A percentile compares a stretch with the other conserved stretches of the same genome.
phyloP scores from a whole-genome alignment of 31 red algal species.

The Asparagopsis taxiformis region DNA sequence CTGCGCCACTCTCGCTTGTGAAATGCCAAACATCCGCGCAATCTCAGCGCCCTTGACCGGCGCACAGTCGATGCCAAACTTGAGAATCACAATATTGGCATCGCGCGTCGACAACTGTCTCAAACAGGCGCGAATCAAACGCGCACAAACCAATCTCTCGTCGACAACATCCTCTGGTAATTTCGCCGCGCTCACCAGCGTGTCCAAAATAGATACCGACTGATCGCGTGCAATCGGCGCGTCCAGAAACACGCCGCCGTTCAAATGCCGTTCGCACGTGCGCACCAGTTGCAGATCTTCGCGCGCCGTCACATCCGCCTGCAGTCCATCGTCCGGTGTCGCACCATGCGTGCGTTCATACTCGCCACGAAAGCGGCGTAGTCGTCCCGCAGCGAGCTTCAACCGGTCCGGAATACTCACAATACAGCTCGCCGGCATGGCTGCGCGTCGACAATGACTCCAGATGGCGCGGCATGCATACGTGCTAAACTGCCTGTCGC shows the following conservation, averaged over 20 bases:
- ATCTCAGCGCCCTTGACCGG: constrained; percentile 7
- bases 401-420: constrained; percentile 29
- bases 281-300: not conserved
- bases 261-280: not conserved
- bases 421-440: constrained; percentile 23
- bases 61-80: constrained; percentile 27
- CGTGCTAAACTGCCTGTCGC: constrained; percentile 63
- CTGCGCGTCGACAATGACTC: constrained; percentile 15
- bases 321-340: not conserved
- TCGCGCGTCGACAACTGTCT: constrained; percentile 11
- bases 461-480: constrained; percentile 66
- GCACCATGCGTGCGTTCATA: not conserved
- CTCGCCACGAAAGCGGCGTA: not conserved
- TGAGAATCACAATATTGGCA: constrained; percentile 8
- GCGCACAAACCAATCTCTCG: not conserved
- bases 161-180: constrained; percentile 7
- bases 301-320: not conserved
- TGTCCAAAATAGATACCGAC: not conserved
- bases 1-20: constrained; percentile 34
- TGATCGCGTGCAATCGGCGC: constrained; percentile 2
- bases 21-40: constrained; percentile 12
- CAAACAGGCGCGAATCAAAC: constrained; percentile 6
- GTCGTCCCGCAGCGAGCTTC: not conserved
- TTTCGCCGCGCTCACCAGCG: not conserved
- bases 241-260: constrained; percentile 3